A percentile compares a stretch with the other conserved stretches of the same genome.
Evolutionary conservation across 495 filamentous ascomycete genomes (phyloP).

Genomic region (Delitschia confertaspora): DNA sequence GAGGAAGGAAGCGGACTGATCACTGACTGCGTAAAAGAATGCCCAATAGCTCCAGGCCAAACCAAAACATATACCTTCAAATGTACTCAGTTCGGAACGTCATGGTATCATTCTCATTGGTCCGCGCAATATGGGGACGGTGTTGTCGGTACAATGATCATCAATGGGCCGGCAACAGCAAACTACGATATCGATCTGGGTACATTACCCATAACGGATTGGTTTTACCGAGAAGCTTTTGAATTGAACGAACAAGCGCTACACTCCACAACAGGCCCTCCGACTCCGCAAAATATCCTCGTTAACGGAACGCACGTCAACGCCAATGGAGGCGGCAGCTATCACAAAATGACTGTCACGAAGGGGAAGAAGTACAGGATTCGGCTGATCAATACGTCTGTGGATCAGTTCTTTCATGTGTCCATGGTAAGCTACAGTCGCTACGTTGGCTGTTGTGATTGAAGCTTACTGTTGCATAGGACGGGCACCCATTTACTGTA

Average conservation of each 20-base stretch:
- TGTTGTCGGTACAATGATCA: constrained; percentile 32
- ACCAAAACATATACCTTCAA: constrained; percentile 33
- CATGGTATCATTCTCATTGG: constrained; percentile 36
- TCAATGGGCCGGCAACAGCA: constrained; percentile 34
- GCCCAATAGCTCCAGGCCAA: constrained; percentile 33
- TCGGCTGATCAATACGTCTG: constrained; percentile 34
- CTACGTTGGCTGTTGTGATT: background rate
- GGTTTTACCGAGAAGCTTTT: constrained; percentile 31
- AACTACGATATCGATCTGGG: constrained; percentile 37
- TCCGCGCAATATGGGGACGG: constrained; percentile 35
- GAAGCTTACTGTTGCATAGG: constrained; percentile 2
- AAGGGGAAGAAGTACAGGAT: constrained; percentile 34
- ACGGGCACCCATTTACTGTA: constrained; percentile 32
- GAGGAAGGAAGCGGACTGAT: too few species aligned
- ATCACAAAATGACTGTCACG: constrained; percentile 27
- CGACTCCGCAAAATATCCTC: constrained; percentile 30
- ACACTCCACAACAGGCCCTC: constrained; percentile 24
- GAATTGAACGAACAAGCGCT: constrained; percentile 21
- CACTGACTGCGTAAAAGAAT: constrained; percentile 9
- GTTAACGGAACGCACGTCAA: constrained; percentile 35
- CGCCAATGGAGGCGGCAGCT: constrained; percentile 26
- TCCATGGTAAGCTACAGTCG: constrained; percentile 25
- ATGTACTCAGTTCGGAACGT: constrained; percentile 33
- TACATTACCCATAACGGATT: constrained; percentile 30
- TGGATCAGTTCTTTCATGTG: constrained; percentile 32